These are phyloP conservation scores for Picea glauca DNA, from an alignment of 75 land plant species.

Conservation along the genomic window DNA sequence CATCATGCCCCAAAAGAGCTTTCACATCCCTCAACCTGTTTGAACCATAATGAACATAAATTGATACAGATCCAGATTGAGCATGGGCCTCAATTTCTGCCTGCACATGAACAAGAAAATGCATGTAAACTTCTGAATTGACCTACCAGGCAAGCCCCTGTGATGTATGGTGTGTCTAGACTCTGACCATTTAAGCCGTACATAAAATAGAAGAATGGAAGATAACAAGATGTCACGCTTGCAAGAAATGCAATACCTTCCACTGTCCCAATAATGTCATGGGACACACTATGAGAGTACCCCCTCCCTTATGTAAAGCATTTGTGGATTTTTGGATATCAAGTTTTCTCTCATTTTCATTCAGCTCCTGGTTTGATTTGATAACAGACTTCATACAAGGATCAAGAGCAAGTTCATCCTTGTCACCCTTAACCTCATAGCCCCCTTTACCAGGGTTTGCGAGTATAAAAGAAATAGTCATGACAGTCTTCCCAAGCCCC, in stretches of 20 bases:
- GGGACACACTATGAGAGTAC: conserved; percentile 85
- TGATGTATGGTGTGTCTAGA: background rate
- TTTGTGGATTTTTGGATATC: conserved; percentile 10
- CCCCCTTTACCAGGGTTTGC: conserved; percentile 60
- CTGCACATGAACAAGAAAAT: conserved; percentile 26
- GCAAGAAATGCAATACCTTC: conserved; percentile 53
- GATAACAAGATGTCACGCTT: background rate
- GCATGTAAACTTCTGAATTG: background rate
- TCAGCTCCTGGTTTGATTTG: too few relatives aligned
- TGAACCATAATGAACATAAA: conserved; percentile 87
- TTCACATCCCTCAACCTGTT: conserved; percentile 62
- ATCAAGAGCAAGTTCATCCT: background rate
- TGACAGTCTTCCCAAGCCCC: conserved; percentile 97
- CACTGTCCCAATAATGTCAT: conserved; percentile 97
- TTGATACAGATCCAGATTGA: conserved; percentile 48
- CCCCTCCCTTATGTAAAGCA: conserved; percentile 40
- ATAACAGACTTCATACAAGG: background rate
- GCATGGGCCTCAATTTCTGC: conserved; percentile 85
- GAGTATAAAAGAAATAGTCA: conserved; percentile 80
- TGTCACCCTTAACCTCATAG: conserved; percentile 4
- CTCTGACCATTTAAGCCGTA: too few relatives aligned
- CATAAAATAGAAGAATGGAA: background rate
- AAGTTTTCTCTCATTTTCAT: too few relatives aligned
- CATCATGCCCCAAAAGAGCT: conserved; percentile 59
- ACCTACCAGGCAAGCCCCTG: background rate